These are phyloP conservation scores for Debaryomyces castellii DNA, from an alignment of 805 yeast genomes.

Conservation along the genomic window DNA sequence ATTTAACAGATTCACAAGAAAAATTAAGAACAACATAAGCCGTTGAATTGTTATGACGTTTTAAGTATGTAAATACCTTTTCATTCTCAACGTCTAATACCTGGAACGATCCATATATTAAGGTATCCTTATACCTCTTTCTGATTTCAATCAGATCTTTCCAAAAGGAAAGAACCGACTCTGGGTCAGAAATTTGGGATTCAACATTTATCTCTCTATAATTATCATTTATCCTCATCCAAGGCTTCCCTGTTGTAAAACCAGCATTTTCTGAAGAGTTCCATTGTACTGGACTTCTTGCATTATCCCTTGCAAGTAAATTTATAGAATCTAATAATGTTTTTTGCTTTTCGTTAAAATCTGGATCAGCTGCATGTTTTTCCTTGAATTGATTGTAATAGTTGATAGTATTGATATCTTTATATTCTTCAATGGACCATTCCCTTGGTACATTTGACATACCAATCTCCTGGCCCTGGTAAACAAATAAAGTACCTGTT, in stretches of 20 bases:
- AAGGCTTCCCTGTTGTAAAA: constrained; percentile 48
- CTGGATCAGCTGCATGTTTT: constrained; percentile 21
- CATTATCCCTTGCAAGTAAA: constrained; percentile 51
- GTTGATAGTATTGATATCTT: constrained; percentile 49
- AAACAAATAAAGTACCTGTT: constrained; percentile 57
- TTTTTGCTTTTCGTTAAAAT: constrained; percentile 16
- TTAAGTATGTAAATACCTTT: constrained; percentile 41
- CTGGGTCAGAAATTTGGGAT: constrained; percentile 43
- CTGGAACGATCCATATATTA: constrained; percentile 47
- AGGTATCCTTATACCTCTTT: constrained; percentile 42
- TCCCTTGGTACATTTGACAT: constrained; percentile 47
- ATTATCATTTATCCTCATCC: constrained; percentile 54
- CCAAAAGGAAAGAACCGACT: constrained; percentile 49
- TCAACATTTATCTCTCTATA: constrained; percentile 50
- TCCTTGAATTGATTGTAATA: constrained; percentile 34
- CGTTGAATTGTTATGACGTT: constrained; percentile 28
- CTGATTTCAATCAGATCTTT: constrained; percentile 41
- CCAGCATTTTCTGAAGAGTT: constrained; percentile 44
- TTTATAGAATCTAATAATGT: constrained; percentile 33
- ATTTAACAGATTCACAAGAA: constrained; percentile 29
- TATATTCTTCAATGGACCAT: constrained; percentile 51
- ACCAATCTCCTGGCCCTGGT: constrained; percentile 64
- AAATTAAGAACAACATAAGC: constrained; percentile 46
- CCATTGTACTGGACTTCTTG: constrained; percentile 62
- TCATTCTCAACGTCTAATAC: constrained; percentile 43